Base-by-base conservation (phyloP, 192 early-diverging fungal species). In the Obelidium mucronatum region DNA sequence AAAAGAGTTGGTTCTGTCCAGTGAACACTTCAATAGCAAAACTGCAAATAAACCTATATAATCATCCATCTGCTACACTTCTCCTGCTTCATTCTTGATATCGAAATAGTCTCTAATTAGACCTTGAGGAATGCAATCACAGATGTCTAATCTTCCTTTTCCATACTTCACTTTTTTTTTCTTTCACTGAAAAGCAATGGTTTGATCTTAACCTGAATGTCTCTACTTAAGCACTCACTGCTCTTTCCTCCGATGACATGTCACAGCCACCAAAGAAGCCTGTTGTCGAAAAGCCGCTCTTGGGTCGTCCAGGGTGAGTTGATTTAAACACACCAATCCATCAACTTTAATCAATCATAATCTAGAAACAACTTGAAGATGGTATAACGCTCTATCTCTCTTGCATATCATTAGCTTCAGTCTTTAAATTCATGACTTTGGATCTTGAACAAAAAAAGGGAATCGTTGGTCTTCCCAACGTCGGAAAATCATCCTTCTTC, bases 401-500 rank as follows among this genome's bases (percentile, higher is more conserved):
- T 34, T 44, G 28, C 34, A 6, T 48, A 3, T 30, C 5, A 58
- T n/a, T 54, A 8, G 8, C 54, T 28, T 24, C 54, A 22, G 40
- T 72, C 22, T 19, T 51, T 17, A 8, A 3, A 33, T 37, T 24
- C 34, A 36, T 0, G 39, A 65, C 24, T 52, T n/a, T n/a, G n/a
- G n/a, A 13, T 30, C 8, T 30, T 30, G 42, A 1, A 24, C 22
- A 33, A 28, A 19, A 8, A 40, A 51, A 76, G 75, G 94, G 96
- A 76, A 94, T 98, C 48, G 95, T 97, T 30, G 95, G 95, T 59
- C 84, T 98, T 64, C 95, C 95, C 75, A 97, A 97, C 74, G 94
- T 97, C 28, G 96, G 92, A 77, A 92, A 86, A 79, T 82, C 61
- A 6, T 78, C 80, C 33, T 78, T 85, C 67, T 83, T 84, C 79